A percentile compares a stretch with the other conserved stretches of the same genome.
These are phyloP conservation scores for Citrullus colocynthis DNA, from an alignment of 306 rosid species.

Conservation along the genomic window DNA sequence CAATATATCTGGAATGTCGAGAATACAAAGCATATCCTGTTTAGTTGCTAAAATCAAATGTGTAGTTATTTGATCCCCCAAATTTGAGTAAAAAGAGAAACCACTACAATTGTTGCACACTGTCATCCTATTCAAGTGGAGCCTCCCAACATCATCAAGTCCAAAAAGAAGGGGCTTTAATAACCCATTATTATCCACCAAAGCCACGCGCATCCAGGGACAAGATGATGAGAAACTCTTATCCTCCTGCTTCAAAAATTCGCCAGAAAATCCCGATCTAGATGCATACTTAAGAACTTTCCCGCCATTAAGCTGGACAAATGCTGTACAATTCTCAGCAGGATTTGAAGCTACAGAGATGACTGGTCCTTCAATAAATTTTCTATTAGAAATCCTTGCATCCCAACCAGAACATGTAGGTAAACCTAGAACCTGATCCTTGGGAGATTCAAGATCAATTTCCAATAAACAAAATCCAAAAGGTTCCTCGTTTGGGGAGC, in stretches of 20 bases:
- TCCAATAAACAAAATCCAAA: constrained; percentile 61
- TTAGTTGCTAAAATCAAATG: constrained; percentile 67
- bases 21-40: constrained; percentile 77
- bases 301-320: constrained; percentile 67
- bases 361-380: constrained; percentile 44
- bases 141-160: constrained; percentile 70
- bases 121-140: constrained; percentile 51
- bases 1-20: constrained; percentile 52
- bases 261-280: constrained; percentile 31
- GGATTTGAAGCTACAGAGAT: constrained; percentile 49
- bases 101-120: constrained; percentile 79
- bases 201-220: constrained; percentile 68
- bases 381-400: constrained; percentile 42
- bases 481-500: constrained; percentile 22
- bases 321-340: constrained; percentile 40
- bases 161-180: constrained; percentile 58
- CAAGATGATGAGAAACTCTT: constrained; percentile 54
- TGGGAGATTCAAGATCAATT: constrained; percentile 60
- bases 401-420: constrained; percentile 78
- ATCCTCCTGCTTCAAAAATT: constrained; percentile 36
- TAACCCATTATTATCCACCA: constrained; percentile 30
- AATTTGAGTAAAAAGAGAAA: constrained; percentile 77
- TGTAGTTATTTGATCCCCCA: constrained; percentile 56
- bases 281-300: constrained; percentile 43
- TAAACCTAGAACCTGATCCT: constrained; percentile 53